Percentiles rank a stretch among this genome's conserved stretches.
Conservation (phyloP, 176 grass and related monocot species). For the Ensete glaucum region DNA sequence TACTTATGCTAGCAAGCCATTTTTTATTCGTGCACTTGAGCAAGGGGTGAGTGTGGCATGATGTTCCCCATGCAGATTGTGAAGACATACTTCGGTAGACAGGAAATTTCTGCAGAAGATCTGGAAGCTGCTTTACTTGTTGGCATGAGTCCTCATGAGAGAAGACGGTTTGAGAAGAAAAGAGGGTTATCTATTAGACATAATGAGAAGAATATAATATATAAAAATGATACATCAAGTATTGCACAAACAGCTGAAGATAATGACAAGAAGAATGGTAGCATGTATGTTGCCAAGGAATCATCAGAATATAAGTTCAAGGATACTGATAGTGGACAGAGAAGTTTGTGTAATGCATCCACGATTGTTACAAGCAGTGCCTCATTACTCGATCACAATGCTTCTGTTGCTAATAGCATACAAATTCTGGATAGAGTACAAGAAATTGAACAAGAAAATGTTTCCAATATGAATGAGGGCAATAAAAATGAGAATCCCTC, state of each 20-base stretch:
- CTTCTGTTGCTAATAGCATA: conserved; percentile 14
- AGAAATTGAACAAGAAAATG: conserved; percentile 3
- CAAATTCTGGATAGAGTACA: conserved; percentile 5
- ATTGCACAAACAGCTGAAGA: conserved; percentile 22
- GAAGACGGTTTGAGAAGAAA: conserved; percentile 69
- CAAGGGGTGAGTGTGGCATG: too few relatives aligned
- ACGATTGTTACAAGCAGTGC: conserved; percentile 8
- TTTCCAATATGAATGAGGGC: conserved; percentile 17
- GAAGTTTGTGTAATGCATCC: conserved; percentile 29
- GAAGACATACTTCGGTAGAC: conserved; percentile 73
- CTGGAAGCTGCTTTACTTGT: conserved; percentile 77
- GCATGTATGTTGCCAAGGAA: conserved; percentile 9
- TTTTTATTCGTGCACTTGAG: too few relatives aligned
- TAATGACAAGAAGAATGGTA: conserved; percentile 27
- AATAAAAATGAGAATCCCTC: conserved; percentile 19
- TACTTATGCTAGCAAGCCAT: too few relatives aligned
- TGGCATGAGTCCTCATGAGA: conserved; percentile 78
- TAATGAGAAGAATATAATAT: conserved; percentile 38
- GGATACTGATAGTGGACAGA: neutral
- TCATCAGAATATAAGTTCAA: conserved; percentile 20
- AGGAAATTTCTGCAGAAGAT: conserved; percentile 61
- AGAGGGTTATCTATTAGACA: conserved; percentile 51
- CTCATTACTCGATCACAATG: conserved; percentile 20
- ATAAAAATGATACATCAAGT: conserved; percentile 24
- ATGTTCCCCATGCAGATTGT: conserved; percentile 44